A percentile compares a stretch with the other conserved stretches of the same genome.
These are phyloP conservation scores for Strobilomyces dryophilus DNA, from an alignment of 768 basidiomycete genomes.

Conservation along the genomic window DNA sequence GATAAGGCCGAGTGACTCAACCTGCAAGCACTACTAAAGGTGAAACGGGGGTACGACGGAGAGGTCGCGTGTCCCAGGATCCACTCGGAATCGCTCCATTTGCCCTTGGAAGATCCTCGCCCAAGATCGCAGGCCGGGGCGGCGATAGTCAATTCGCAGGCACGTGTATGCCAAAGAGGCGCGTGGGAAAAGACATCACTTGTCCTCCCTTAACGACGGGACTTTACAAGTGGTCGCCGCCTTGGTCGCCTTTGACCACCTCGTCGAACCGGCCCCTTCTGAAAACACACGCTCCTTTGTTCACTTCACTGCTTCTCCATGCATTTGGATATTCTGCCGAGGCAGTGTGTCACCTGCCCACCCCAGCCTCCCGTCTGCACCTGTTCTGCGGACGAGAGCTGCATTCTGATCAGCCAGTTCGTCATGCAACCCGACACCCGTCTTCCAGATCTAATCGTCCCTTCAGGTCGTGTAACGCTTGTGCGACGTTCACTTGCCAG, in stretches of 20 bases:
- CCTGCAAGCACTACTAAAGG: too few relatives aligned
- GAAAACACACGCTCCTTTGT: conserved; percentile 34
- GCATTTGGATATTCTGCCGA: conserved; percentile 35
- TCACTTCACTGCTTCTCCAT: conserved; percentile 23
- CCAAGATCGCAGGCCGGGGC: neutral
- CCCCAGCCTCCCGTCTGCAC: conserved; percentile 46
- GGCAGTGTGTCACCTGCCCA: conserved; percentile 52
- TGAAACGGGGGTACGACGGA: neutral
- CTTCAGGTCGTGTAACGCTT: conserved; percentile 54
- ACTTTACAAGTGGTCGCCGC: conserved; percentile 1
- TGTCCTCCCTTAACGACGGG: conserved; percentile 2
- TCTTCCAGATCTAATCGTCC: conserved; percentile 2
- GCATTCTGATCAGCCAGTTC: conserved; percentile 59
- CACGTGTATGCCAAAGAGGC: too few relatives aligned
- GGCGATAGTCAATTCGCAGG: too few relatives aligned
- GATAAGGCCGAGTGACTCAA: too few relatives aligned
- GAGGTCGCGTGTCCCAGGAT: too few relatives aligned
- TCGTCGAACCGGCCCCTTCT: conserved; percentile 12
- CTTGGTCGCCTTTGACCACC: conserved; percentile 11
- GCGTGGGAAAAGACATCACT: neutral
- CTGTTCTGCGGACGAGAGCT: conserved; percentile 53
- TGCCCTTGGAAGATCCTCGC: too few relatives aligned
- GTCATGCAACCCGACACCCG: conserved; percentile 8
- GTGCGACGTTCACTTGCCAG: conserved; percentile 52
- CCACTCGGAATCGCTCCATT: too few relatives aligned